Base-by-base conservation (phyloP, 1,284 basidiomycete genomes). In the Malassezia obtusa region DNA sequence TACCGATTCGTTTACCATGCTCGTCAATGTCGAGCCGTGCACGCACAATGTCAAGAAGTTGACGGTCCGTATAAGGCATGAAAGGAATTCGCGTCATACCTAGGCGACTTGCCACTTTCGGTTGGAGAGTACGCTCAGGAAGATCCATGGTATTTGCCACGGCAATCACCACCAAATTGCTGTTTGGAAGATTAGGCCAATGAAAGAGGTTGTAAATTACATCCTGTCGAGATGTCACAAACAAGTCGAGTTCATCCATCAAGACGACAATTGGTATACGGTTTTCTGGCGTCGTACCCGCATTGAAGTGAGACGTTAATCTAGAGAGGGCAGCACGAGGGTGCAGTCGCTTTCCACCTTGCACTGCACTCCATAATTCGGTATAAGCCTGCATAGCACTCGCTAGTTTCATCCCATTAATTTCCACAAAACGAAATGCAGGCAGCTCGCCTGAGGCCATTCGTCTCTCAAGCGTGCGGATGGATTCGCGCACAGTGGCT, bases 141-240 rank as follows among this genome's bases (percentile, higher is more conserved):
- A 98, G 78, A 71, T 98, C 92, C 87, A 96, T 94, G 24, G 92
- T 91, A 73, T 98, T 98, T 11, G 94, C 94, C 1, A 99, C 90
- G 0, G 94, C 94, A 49, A 99, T 82, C 2, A 99, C 92, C 47
- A 96, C 84, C 14, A 99, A 80, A 68, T 86, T 85, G 50, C 86
- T 88, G 14, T 83, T 83, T 0, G 82, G 80, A 53, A 92, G 79
- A 10, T 89, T 91, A 1, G 92, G 94, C 92, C 94, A 98, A 74
- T 96, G 96, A 80, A 98, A 98, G 76, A 98, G 92, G 74, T 96
- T 96, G 77, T 98, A 98, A 36, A 98, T 87, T 2, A 98, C 92
- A 63, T 96, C 91, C 75, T 98, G 92, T 70, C 94, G 92, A 21
- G 85, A 79, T 0, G 92, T 96, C 60, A 98, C 83, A 30, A 98